A percentile compares a stretch with the other conserved stretches of the same genome.
These are phyloP conservation scores for Pseudonectria foliicola DNA, from an alignment of 2,329 filamentous ascomycete genomes.

Conservation along the genomic window DNA sequence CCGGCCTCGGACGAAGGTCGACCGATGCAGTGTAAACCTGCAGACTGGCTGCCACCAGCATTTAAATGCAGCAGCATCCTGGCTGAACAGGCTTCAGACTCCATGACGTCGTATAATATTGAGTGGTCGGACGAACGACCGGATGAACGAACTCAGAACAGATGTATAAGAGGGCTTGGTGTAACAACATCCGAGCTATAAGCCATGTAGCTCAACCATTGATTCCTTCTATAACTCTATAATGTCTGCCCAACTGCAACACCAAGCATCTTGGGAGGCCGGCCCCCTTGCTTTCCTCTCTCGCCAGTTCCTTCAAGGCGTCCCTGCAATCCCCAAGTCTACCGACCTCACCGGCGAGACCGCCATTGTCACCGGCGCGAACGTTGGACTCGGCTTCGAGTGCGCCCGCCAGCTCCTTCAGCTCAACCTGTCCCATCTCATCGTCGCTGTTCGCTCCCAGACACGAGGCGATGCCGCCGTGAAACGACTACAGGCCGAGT, in stretches of 20 bases:
- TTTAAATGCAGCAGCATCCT: no score
- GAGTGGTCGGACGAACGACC: no score
- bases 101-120: no score
- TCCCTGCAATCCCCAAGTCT: slow-evolving; percentile 15
- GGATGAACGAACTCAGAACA: no score
- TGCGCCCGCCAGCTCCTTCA: slow-evolving; percentile 32
- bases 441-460: slow-evolving; percentile 39
- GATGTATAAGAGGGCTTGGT: neutral
- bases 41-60: no score
- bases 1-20: no score
- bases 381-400: slow-evolving; percentile 42
- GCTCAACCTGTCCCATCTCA: slow-evolving; percentile 33
- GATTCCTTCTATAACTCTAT: neutral
- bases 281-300: slow-evolving; percentile 16
- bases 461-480: slow-evolving; percentile 36
- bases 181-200: no score
- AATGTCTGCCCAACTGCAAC: slow-evolving; percentile 16
- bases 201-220: no score
- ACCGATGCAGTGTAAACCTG: no score
- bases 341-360: slow-evolving; percentile 29
- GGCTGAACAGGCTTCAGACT: no score
- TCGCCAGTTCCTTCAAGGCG: slow-evolving; percentile 17
- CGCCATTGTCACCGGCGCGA: slow-evolving; percentile 43
- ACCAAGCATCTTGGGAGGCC: slow-evolving; percentile 15
- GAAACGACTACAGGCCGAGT: slow-evolving; percentile 4